phyloP scores from a whole-genome alignment of 768 basidiomycete genomes.

The Podaxis carcinomalis region DNA sequence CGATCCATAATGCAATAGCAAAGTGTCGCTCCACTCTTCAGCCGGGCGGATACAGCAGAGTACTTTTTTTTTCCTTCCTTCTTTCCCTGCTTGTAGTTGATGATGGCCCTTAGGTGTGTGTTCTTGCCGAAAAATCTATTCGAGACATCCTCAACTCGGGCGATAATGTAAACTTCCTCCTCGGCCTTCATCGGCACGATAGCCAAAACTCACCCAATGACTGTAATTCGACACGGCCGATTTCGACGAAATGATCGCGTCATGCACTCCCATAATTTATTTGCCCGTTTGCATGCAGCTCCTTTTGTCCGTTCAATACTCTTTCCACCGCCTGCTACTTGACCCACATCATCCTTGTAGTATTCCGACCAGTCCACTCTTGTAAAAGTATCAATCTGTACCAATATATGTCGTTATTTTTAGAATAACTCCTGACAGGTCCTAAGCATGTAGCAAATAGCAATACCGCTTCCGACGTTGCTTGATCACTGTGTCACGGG shows the following conservation, averaged over 20 bases:
- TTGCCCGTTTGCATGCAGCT: neutral
- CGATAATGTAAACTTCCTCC: slow-evolving; percentile 62
- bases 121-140: slow-evolving; percentile 69
- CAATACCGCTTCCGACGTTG: neutral
- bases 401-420: slow-evolving; percentile 1
- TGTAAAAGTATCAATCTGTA: slow-evolving; percentile 9
- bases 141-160: slow-evolving; percentile 61
- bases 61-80: slow-evolving; percentile 19
- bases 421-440: neutral
- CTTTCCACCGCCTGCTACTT: neutral
- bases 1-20: slow-evolving; percentile 78
- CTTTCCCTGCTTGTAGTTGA: neutral
- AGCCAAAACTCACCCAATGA: slow-evolving; percentile 28
- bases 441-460: neutral
- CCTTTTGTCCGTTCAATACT: neutral
- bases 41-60: slow-evolving; percentile 47
- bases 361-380: neutral
- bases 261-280: slow-evolving; percentile 3
- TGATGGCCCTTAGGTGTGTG: slow-evolving; percentile 47
- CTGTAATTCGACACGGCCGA: slow-evolving; percentile 24
- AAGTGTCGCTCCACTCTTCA: slow-evolving; percentile 60
- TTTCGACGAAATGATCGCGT: slow-evolving; percentile 37
- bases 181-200: slow-evolving; percentile 52
- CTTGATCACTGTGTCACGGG: neutral
- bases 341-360: slow-evolving; percentile 2